Evolutionary conservation across 371 early-diverging fungal species (phyloP), one percentile per base, ranked within the genome.

Genomic region (Rhizomucor miehei): DNA sequence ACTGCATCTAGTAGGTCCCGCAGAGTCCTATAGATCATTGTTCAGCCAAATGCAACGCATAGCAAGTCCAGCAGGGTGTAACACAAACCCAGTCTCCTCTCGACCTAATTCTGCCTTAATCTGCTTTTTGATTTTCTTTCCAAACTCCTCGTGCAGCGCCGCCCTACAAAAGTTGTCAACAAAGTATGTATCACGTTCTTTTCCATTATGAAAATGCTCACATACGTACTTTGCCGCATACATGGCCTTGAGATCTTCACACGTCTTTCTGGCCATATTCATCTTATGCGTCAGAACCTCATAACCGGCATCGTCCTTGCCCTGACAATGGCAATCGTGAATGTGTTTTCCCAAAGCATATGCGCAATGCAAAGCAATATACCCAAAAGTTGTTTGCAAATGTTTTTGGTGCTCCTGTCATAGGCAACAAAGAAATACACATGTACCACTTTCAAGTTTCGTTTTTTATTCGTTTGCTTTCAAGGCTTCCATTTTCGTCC

Each of bases 81-180:
- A 29, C 29, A 29, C 29, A 29, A 76, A 90, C 89, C 94, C 94
- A n/a, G 82, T 81, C 58, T 97, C 97, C 56, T 95, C 95, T 50
- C 82, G 84, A 0, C 94, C 89, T 23, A 89, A 75, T 25, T 86
- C 87, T 1, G 75, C 61, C 53, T 89, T 90, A 11, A 92, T 75
- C 20, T 92, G 77, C 64, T 92, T 93, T 40, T 81, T 54, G 49
- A 95, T 58, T 51, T 87, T 83, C 62, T 88, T 89, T 34, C 90
- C 92, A 60, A 91, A 85, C 6, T 95, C 94, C 61, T 95, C 95
- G 48, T 95, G 94, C 39, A 94, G 70, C 0, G 79, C 60, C 0
- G 93, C 89, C 44, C 95, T 51, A 65, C 35, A 37, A 29, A 29
- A 29, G 29, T 3, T 5, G 29, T 29, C 29, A 29, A 8, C 29